Evolutionary conservation across 2,329 filamentous ascomycete species (phyloP).

Genomic region (Colletotrichum paranaense): DNA sequence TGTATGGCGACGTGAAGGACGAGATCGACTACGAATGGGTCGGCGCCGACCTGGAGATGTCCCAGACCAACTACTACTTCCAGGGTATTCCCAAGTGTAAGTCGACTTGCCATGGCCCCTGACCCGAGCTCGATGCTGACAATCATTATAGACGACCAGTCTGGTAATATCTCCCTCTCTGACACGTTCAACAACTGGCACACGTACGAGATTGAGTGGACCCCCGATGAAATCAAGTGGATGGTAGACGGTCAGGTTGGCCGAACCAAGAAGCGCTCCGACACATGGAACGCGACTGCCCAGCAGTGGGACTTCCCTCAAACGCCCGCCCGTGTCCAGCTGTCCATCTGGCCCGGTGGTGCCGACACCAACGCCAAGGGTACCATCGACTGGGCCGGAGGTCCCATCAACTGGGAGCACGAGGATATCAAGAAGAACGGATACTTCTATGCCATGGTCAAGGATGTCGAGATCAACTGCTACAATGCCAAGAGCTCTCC

Average conservation of each 20-base stretch:
- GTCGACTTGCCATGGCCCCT: constrained; percentile 44
- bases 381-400: constrained; percentile 92
- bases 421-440: constrained; percentile 83
- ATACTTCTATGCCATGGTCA: constrained; percentile 89
- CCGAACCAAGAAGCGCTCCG: constrained; percentile 78
- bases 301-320: constrained; percentile 91
- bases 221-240: constrained; percentile 88
- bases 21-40: constrained; percentile 98
- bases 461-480: constrained; percentile 85
- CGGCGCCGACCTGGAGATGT: constrained; percentile 79
- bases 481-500: constrained; percentile 73
- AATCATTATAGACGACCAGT: constrained; percentile 74
- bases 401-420: constrained; percentile 86
- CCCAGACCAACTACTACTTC: constrained; percentile 97
- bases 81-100: constrained; percentile 92
- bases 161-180: constrained; percentile 73
- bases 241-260: constrained; percentile 82
- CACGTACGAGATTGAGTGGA: constrained; percentile 94
- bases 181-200: constrained; percentile 85
- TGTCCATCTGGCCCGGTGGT: constrained; percentile 97
- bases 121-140: constrained; percentile 36
- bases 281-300: constrained; percentile 87
- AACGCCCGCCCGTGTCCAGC: constrained; percentile 88
- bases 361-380: constrained; percentile 81
- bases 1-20: constrained; percentile 95